Percentiles rank a stretch among this genome's conserved stretches.
Conservation (phyloP, 2,329 filamentous ascomycete species). For the Cladosporium sphaerospermum region DNA sequence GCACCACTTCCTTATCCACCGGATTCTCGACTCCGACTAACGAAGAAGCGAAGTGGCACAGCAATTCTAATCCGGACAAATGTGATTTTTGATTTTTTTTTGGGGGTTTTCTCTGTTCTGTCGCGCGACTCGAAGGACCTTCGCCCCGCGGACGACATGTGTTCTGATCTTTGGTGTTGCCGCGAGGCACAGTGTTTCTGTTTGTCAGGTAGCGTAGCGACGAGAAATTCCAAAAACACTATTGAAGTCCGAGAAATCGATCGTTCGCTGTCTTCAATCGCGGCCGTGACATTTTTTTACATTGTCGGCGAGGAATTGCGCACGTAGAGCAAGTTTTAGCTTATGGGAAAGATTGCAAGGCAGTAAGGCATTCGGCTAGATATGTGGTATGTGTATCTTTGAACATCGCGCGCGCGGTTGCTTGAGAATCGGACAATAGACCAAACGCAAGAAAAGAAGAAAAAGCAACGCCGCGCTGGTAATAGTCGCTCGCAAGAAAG, state of each 20-base stretch:
- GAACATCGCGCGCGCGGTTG: no score
- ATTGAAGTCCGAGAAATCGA: background rate
- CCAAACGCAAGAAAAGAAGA: background rate
- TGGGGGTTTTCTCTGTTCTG: background rate
- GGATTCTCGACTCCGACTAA: no score
- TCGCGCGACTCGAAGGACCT: slow-evolving; percentile 7
- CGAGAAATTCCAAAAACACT: background rate
- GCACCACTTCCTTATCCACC: no score
- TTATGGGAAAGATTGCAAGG: no score
- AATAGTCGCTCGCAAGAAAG: background rate
- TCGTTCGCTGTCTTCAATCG: no score
- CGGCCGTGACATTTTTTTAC: no score
- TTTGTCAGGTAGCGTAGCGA: background rate
- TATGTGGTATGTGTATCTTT: no score
- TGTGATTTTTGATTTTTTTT: background rate
- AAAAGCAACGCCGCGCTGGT: background rate
- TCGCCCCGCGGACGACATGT: background rate
- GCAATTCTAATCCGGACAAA: background rate
- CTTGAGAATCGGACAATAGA: no score
- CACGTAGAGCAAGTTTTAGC: no score
- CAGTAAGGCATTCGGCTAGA: no score
- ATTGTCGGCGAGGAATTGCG: no score
- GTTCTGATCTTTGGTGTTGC: background rate
- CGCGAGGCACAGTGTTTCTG: background rate
- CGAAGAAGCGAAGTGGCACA: background rate